Base-by-base conservation (phyloP, 495 filamentous ascomycete genomes). In the Bathelium albidoporum region DNA sequence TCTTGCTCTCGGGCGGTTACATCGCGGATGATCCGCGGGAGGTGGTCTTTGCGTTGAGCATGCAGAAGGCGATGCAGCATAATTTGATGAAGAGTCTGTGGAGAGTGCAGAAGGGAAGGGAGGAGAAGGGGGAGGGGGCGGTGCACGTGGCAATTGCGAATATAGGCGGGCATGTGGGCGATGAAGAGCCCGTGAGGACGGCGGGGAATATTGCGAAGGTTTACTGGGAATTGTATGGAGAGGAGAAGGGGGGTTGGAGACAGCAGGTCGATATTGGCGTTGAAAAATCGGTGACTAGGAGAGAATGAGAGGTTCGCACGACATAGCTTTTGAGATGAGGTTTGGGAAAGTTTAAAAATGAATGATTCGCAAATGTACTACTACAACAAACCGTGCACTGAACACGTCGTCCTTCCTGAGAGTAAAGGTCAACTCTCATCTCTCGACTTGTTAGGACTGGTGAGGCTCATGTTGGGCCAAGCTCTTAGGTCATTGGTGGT, bases 11-110 rank as follows among this genome's bases (percentile, higher is more conserved):
- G 14, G 49, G 49, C 9, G 49, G 49, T 4, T 55, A 28, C 29
- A 20, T 55, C 12, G 49, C 49, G 2, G 49, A 55, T 26, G 49
- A 55, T 55, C 49, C 49, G 49, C 20, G 49, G 10, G 49, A 55
- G 24, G 16, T 2, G 9, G 49, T 55, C 2, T 55, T 55, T 55
- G 49, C 49, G 5, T 55, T 55, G 49, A 55, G 49, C 2, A 66
- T 68, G 68, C 63, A 58, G 20, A 68, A 70, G 59, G 63, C 65
- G 2, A 61, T 64, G 26, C 65, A 70, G 64, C 32, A 61, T 70
- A 63, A 20, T 44, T 68, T 39, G 20, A 70, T 59, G 65, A 60
- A 32, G 59, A 65, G 34, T 64, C 58, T 44, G 65, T 63, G 32
- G 36, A 59, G 39, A 16, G 22, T 55, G 24, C 49, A 55, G 49